Conservation (phyloP, 1,139 yeast genomes). For the Candida sp. region DNA sequence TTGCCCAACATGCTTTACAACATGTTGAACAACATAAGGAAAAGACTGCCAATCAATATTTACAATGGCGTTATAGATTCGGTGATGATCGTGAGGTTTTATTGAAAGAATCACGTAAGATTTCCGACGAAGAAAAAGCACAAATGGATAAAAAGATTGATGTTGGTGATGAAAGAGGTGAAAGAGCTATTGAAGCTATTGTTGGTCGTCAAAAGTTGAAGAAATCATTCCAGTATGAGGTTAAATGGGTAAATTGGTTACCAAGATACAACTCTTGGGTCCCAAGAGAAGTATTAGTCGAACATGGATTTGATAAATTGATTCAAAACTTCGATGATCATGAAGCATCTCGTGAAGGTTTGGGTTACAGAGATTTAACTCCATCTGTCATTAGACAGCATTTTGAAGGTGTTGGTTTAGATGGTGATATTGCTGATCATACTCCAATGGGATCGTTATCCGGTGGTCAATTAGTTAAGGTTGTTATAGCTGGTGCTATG, state of each 20-base stretch:
- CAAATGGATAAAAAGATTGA: constrained; percentile 79
- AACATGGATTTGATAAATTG: constrained; percentile 82
- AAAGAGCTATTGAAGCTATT: constrained; percentile 85
- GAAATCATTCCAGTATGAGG: constrained; percentile 94
- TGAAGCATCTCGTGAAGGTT: constrained; percentile 98
- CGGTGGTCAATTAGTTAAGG: constrained; percentile 98
- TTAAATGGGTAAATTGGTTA: constrained; percentile 91
- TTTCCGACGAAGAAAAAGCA: constrained; percentile 78
- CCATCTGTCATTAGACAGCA: constrained; percentile 95
- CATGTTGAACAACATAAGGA: constrained; percentile 97
- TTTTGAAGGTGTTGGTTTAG: constrained; percentile 95
- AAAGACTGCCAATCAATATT: constrained; percentile 94
- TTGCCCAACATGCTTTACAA: constrained; percentile 97
- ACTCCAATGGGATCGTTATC: constrained; percentile 96
- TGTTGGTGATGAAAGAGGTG: constrained; percentile 84
- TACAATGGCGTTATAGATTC: constrained; percentile 97
- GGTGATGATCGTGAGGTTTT: constrained; percentile 98
- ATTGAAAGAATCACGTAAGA: constrained; percentile 87
- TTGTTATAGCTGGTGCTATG: constrained; percentile 99
- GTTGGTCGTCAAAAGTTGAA: constrained; percentile 97
- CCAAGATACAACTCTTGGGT: constrained; percentile 96
- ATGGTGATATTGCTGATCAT: constrained; percentile 97
- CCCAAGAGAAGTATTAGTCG: constrained; percentile 74
- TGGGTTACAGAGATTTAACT: constrained; percentile 89
- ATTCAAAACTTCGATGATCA: constrained; percentile 96